Base-by-base conservation (phyloP, 495 filamentous ascomycete genomes). In the Aspergillus sclerotioniger region DNA sequence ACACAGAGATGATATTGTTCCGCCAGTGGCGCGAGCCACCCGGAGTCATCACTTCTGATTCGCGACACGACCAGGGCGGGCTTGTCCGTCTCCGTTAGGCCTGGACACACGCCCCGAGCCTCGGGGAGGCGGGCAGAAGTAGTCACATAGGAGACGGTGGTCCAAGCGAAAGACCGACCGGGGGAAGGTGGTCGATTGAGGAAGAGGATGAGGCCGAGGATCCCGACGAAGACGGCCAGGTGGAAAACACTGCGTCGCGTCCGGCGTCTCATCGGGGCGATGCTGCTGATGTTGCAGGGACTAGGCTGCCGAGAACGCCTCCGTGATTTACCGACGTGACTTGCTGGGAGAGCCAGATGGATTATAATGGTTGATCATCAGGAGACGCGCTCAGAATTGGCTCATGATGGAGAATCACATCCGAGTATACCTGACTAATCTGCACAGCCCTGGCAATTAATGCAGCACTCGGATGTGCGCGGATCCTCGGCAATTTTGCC, bases 1-100 rank as follows among this genome's bases (percentile, higher is more conserved):
- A 75, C 46, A 61, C 76, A 79, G 20, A 74, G 50, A 49, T 78
- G 76, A 59, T 77, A 79, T 31, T 62, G 54, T 6, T 67, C 29
- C 8, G 57, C 31, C 15, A 79, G 58, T 3, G 53, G 20, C 1
- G 71, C 56, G 17, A 76, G 65, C 76, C 76, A 79, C 49, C 68
- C 58, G 17, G 68, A 35, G 56, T 69, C 70, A 58, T 77, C 78
- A 17, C 62, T 59, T 13, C 53, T 51, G 17, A 77, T 69, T 13
- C 63, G 68, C 0, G 76, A 71, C 0, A 79, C 69, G 9, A 77
- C 57, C 33, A 77, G 61, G 5, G 71, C 75, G 7, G 76, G 74
- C 48, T 75, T 77, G 13, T 63, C 65, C 48, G 62, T 62, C 7
- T 45, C 45, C 10, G 64, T 53, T 17, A 78, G 69, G 10, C 69